These are phyloP conservation scores for Hypseocharis bilobata DNA, from an alignment of 441 rosid species.

Conservation along the genomic window DNA sequence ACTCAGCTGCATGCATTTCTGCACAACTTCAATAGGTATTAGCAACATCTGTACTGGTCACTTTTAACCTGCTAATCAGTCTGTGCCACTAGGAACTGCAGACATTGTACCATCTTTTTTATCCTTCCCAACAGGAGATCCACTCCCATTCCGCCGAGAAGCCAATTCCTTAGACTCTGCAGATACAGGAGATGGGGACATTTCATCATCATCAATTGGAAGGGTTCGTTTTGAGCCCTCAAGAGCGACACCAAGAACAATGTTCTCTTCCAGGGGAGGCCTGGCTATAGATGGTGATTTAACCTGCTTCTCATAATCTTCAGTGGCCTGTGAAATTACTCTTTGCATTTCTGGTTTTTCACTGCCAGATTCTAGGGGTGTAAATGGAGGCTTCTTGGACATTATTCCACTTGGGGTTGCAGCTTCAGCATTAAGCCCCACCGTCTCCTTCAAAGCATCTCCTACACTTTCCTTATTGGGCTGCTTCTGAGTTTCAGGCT, in stretches of 20 bases:
- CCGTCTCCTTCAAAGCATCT: neutral
- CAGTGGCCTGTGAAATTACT: neutral
- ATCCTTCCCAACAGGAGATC: slow-evolving; percentile 14
- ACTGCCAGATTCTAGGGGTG: too few species aligned
- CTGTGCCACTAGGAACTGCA: slow-evolving; percentile 5
- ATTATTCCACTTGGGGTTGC: neutral
- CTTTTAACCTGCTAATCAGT: neutral
- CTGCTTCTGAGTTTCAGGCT: too few species aligned
- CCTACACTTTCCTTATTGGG: too few species aligned
- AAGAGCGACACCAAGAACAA: slow-evolving; percentile 18
- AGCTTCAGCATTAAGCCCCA: neutral
- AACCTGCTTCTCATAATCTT: slow-evolving; percentile 9
- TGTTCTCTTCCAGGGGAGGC: slow-evolving; percentile 20
- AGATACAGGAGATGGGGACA: neutral
- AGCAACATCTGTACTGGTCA: neutral
- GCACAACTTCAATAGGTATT: neutral
- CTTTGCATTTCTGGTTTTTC: neutral
- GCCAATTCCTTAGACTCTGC: slow-evolving; percentile 16
- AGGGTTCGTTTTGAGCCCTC: slow-evolving; percentile 21
- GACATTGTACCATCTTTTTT: slow-evolving; percentile 13
- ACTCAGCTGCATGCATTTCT: slow-evolving; percentile 19
- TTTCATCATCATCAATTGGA: slow-evolving; percentile 14
- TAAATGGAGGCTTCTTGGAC: too few species aligned
- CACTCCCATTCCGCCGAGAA: slow-evolving; percentile 16
- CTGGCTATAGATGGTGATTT: slow-evolving; percentile 4